Evolutionary conservation across 177 flowering plant genomes (phyloP).

Genomic region (Tripterygium wilfordii): DNA sequence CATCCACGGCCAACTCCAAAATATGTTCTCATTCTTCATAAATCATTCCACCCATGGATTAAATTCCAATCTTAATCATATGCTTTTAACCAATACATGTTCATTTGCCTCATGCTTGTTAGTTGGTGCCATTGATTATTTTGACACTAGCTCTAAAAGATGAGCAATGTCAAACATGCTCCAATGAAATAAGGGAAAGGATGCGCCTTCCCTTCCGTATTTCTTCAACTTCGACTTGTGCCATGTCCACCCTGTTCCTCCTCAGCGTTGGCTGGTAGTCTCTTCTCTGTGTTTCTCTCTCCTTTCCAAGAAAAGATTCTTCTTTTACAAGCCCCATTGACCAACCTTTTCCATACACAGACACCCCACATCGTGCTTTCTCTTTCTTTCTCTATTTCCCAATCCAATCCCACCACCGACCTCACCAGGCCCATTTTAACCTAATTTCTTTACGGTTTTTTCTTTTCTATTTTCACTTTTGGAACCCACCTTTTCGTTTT

Average conservation of each 20-base stretch:
- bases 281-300: background rate
- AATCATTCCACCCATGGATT: no score
- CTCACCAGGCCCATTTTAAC: conserved; percentile 14
- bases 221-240: no score
- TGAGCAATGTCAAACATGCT: no score
- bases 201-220: background rate
- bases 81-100: no score
- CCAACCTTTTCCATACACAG: background rate
- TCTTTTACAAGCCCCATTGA: background rate
- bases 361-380: conserved; percentile 1
- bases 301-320: background rate
- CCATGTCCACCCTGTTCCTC: background rate
- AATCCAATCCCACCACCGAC: conserved; percentile 15
- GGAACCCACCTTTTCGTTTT: background rate
- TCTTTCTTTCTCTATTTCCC: conserved; percentile 1
- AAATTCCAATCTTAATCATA: no score
- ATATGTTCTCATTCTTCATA: no score
- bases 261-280: no score
- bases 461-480: background rate
- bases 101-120: no score
- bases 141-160: no score
- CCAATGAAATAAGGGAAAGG: background rate
- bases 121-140: no score
- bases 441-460: background rate
- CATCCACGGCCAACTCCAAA: no score